Base-by-base conservation (phyloP, 2,329 filamentous ascomycete species). In the Arthrobotrys conoides region DNA sequence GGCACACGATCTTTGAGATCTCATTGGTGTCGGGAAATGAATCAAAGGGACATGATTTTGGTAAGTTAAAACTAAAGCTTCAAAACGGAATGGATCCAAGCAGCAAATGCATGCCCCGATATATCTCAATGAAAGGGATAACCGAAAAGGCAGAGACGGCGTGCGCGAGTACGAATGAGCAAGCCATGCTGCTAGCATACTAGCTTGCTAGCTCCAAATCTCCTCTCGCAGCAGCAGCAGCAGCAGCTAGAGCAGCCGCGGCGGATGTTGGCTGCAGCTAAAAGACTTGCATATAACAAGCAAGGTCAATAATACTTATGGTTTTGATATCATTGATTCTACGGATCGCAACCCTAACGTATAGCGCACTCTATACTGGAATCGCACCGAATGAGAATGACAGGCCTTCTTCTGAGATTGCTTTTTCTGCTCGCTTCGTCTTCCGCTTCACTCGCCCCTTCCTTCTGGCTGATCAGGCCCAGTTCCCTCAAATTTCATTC, bases 11-110 rank as follows among this genome's bases (percentile, higher is more conserved):
- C 73, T 77, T 53, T 71, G 49, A 36, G 41, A 61, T 67, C 68
- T 72, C 33, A 78, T 78, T 78, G 73, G 73, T 78, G 75, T 78
- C 64, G 55, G 75, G 68, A 71, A 71, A 72, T 64, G 63, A 78
- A 72, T 69, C 75, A 72, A 72, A 78, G 48, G 63, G 68, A 65
- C 68, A 71, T 57, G 36, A 69, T 69, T 72, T 70, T 64, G 55
- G 75, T 68, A 64, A 67, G 68, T 71, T 55, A 67, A 44, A 53
- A 36, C 38, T 63, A 67, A 49, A 44, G 24, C 61, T 78, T 72
- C 68, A 78, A 78, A 78, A 64, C 63, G 63, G 75, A 69, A 69
- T 68, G 63, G 53, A 63, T 72, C 46, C 46, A 55, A 68, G 57
- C 53, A 46, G 48, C n/a, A n/a, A n/a, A n/a, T n/a, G n/a, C n/a